Evolutionary conservation across 2,329 filamentous ascomycete genomes (phyloP), one percentile per base, ranked within the genome.

Genomic region (Bipolaris oryzae): DNA sequence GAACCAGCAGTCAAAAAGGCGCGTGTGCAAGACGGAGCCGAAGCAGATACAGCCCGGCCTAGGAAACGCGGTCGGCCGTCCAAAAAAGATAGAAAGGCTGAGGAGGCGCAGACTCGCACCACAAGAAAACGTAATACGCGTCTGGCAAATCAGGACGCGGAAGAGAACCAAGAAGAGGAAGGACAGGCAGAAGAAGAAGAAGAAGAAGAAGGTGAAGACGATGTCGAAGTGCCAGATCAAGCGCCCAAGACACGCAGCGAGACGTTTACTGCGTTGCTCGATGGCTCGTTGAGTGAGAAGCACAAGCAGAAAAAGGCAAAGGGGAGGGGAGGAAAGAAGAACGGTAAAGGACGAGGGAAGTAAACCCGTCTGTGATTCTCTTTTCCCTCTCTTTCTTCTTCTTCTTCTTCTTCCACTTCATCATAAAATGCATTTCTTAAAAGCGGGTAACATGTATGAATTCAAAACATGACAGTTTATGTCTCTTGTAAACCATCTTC

Each of bases 191-290:
- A 16, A 39, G 37, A 43, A 16, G 45, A 50, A 31, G 55, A 47
- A 3, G 13, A 35, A 35, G 20, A 7, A 7, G 25, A 15, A 18
- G 13, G 21, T 49, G 7, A 25, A 2, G 25, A 15, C 25, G 13
- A 23, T 49, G 7, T 21, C 38, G 5, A 53, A 6, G 49, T 48
- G 15, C 47, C 60, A 11, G 43, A 55, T 4, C 25, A 45, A 1
- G 65, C 62, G 13, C 61, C 68, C 13, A 65, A 66, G 45, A 66
- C 69, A 4, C 64, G 61, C 7, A 68, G 64, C 41, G 67, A 69
- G 55, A 67, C 64, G 2, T 71, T 71, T 46, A 64, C 60, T 11
- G 64, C 63, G 31, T 47, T 70, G 15, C 51, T 69, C 16, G 54
- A 66, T 21, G 69, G 64, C 3, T 60, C 59, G 52, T n/a, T 57